phyloP scores from a whole-genome alignment of 805 yeast genomes.

The Kuraishia floccosa region DNA sequence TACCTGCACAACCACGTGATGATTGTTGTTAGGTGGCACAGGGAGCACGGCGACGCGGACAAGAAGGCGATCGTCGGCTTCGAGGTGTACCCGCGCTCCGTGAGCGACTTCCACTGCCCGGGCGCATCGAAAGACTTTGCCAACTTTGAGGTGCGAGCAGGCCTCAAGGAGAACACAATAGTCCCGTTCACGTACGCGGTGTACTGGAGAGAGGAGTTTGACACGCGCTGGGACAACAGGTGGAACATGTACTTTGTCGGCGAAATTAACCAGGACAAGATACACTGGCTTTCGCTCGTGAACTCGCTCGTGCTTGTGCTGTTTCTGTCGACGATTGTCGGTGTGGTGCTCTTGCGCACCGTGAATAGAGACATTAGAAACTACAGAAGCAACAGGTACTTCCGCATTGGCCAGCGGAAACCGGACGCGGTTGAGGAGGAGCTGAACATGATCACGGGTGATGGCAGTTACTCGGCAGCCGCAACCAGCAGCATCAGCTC shows the following conservation, averaged over 20 bases:
- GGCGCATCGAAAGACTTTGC: constrained; percentile 54
- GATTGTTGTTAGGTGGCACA: constrained; percentile 67
- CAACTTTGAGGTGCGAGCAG: constrained; percentile 40
- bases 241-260: constrained; percentile 64
- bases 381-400: constrained; percentile 3
- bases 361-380: constrained; percentile 33
- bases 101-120: constrained; percentile 57
- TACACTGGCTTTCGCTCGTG: constrained; percentile 71
- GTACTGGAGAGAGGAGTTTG: constrained; percentile 75
- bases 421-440: constrained; percentile 2
- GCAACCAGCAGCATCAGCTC: constrained; percentile 6
- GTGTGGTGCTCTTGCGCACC: constrained; percentile 46
- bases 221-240: constrained; percentile 52
- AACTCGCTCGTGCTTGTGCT: constrained; percentile 59
- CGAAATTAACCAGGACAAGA: constrained; percentile 35
- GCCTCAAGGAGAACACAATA: constrained; percentile 23
- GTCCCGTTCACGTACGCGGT: constrained; percentile 81
- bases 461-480: constrained; percentile 4
- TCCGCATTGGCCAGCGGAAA: background rate
- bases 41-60: constrained; percentile 23
- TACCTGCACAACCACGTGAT: constrained; percentile 72
- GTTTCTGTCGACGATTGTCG: constrained; percentile 53
- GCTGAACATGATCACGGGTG: constrained; percentile 4
- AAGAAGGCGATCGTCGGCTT: constrained; percentile 69
- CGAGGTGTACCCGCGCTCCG: constrained; percentile 82